Evolutionary conservation across 805 yeast species (phyloP), one percentile per base, ranked within the genome.

Genomic region (Saccharomyces jurei): DNA sequence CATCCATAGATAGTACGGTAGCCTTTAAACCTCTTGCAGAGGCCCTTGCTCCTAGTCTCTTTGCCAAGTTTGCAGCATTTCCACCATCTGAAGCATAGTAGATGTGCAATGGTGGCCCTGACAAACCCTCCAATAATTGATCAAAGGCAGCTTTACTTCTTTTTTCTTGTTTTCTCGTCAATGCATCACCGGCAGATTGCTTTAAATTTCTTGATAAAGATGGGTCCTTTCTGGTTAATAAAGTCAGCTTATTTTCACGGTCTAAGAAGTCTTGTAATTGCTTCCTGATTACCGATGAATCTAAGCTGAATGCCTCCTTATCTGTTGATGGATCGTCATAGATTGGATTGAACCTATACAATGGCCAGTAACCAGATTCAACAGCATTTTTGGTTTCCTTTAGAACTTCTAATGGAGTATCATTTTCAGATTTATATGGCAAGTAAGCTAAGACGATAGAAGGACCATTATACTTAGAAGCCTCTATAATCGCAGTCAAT

Each of bases 301-400:
- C 97, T 53, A 92, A 78, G 63, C 82, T 82, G 78, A 92, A 92
- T 51, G 70, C 68, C n/a, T 82, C 80, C 3, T 72, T 68, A 17
- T 74, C 79, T 41, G 74, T 74, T 49, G 76, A 79, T 6, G 31
- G 30, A 36, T 41, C 50, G 17, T 56, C 58, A 50, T 77, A 70
- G 9, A 69, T 59, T 54, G 97, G 96, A 62, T 89, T 79, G 73
- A 79, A 92, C 68, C 97, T 79, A 74, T 91, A 92, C 58, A 92
- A 78, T 50, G 98, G 98, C 96, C 97, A 90, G 74, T 86, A 86
- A n/a, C 98, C 98, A 32, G 90, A 76, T 64, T 89, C 97, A 49
- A 92, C 96, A 25, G 96, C 92, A 58, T 74, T 75, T 71, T 92
- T 92, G 32, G 97, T 91, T 68, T 88, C 94, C 68, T 87, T 84